Evolutionary conservation across 1,139 yeast genomes (phyloP), one percentile per base, ranked within the genome.

Genomic region (Taphrina sp.): DNA sequence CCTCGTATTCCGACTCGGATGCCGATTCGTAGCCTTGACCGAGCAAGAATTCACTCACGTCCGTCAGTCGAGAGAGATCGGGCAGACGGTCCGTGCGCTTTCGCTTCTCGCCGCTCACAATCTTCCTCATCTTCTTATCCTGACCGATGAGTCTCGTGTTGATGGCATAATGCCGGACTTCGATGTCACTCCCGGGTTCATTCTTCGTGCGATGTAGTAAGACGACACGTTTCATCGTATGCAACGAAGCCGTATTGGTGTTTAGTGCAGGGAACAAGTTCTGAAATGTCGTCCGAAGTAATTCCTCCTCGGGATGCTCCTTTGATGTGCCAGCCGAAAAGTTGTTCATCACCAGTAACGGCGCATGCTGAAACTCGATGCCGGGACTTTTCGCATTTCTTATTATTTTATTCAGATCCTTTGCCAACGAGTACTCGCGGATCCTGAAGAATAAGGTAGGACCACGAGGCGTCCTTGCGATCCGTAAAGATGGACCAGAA

Each of bases 211-310:
- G 51, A 31, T 60, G 59, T 59, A 94, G 73, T 79, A 94, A 78
- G 65, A 94, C 74, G 7, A 94, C 97, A 64, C 99, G 77, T 65
- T 82, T 83, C 60, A 94, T 90, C 0, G 84, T 74, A 39, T 76
- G 73, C 28, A 92, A 83, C 29, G 95, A 87, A 60, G 74, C 73
- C 61, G 85, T 85, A 20, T 96, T 96, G 17, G 79, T 80, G 58
- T 83, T 81, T 64, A 94, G 83, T 19, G 98, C 89, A 3, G 99
- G 99, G 69, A 92, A 89, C 81, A 92, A 81, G 72, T 89, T 89
- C 70, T 92, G 98, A 72, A 94, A 88, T 74, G 90, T 83, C 1
- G 97, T 87, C 29, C 95, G 81, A 62, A 90, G 70, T 62, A 92
- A 76, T 64, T 87, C 86, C 69, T 92, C 97, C 16, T 59, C 57